phyloP scores from a whole-genome alignment of 169 alveolate species.

The Plasmodium vinckei region DNA sequence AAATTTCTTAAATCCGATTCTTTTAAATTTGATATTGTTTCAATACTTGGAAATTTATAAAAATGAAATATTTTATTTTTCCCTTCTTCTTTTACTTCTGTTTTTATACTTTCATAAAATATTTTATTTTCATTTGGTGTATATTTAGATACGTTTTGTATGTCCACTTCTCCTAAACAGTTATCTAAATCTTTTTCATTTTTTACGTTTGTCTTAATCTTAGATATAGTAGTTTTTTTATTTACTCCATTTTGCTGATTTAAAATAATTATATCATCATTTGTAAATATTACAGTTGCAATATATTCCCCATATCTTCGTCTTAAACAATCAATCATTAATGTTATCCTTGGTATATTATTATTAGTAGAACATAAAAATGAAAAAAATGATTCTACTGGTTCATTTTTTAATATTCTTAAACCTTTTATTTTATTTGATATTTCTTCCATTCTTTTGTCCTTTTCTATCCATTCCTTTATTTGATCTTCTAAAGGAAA shows the following conservation, averaged over 20 bases:
- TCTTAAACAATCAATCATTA: slow-evolving; percentile 78
- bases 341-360: slow-evolving; percentile 84
- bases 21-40: slow-evolving; percentile 56
- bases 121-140: slow-evolving; percentile 15
- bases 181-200: not conserved
- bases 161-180: not conserved
- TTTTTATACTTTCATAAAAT: slow-evolving; percentile 51
- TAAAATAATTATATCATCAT: slow-evolving; percentile 16
- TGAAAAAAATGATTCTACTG: slow-evolving; percentile 85
- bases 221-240: not conserved
- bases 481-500: slow-evolving; percentile 72
- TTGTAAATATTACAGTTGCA: slow-evolving; percentile 60
- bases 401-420: slow-evolving; percentile 79
- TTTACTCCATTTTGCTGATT: not conserved
- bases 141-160: not conserved
- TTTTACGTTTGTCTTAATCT: not conserved
- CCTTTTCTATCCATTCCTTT: slow-evolving; percentile 73
- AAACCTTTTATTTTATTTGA: slow-evolving; percentile 77
- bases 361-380: slow-evolving; percentile 88
- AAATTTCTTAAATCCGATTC: slow-evolving; percentile 72
- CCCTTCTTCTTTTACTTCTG: slow-evolving; percentile 36
- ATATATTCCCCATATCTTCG: slow-evolving; percentile 75
- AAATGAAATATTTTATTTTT: slow-evolving; percentile 40
- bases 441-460: slow-evolving; percentile 77
- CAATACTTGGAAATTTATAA: slow-evolving; percentile 80